Conservation (phyloP, 2,329 filamentous ascomycete species). For the Geosmithia flava region DNA sequence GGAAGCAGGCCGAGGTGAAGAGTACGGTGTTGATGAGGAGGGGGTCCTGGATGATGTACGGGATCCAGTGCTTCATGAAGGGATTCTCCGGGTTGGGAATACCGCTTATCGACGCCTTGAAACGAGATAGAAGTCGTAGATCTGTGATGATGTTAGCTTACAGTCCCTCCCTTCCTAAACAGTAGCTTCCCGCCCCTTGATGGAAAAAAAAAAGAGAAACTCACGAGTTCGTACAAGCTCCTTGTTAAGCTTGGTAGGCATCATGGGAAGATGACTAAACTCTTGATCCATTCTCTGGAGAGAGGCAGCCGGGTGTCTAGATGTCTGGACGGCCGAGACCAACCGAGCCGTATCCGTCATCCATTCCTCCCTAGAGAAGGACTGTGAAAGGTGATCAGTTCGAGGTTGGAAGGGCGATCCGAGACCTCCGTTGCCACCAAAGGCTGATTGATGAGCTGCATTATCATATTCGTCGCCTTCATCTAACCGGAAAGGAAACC, state of each 20-base stretch:
- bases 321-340: constrained; percentile 9
- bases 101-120: constrained; percentile 37
- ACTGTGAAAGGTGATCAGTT: too few relatives aligned
- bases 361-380: constrained; percentile 13
- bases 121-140: constrained; percentile 33
- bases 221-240: constrained; percentile 36
- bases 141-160: constrained; percentile 17
- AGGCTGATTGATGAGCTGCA: constrained; percentile 12
- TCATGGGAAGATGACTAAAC: constrained; percentile 26
- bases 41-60: constrained; percentile 34
- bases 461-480: not conserved
- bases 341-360: constrained; percentile 12
- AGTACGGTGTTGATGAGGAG: constrained; percentile 34
- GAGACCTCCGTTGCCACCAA: constrained; percentile 12
- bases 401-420: constrained; percentile 13
- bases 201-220: constrained; percentile 4
- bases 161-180: not conserved
- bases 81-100: constrained; percentile 28
- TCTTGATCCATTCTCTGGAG: constrained; percentile 19
- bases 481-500: constrained; percentile 2
- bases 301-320: constrained; percentile 8
- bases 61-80: constrained; percentile 34
- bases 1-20: constrained; percentile 37
- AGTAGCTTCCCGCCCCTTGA: too few relatives aligned
- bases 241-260: constrained; percentile 26